Conservation (phyloP, 2,329 filamentous ascomycete genomes). For the Ophiostoma piceae region DNA sequence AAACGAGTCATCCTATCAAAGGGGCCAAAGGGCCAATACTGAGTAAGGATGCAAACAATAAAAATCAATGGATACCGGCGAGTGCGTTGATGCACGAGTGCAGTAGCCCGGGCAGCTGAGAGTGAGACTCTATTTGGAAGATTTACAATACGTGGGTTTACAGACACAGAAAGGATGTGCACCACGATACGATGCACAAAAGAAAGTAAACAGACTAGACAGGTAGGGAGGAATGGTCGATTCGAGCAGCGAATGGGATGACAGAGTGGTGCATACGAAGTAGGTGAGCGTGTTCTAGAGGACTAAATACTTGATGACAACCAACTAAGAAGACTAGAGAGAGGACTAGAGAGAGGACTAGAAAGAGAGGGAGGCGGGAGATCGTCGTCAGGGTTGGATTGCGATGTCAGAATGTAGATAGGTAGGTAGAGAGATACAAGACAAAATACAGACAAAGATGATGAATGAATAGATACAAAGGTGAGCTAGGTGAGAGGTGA, state of each 20-base stretch:
- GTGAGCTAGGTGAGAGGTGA: too few species aligned
- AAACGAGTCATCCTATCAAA: too few species aligned
- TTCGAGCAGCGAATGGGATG: neutral
- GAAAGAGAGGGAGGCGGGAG: constrained; percentile 17
- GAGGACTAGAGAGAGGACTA: neutral
- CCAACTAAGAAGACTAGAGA: neutral
- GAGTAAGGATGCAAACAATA: too few species aligned
- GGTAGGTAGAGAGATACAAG: neutral
- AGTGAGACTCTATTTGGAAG: neutral
- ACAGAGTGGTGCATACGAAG: neutral
- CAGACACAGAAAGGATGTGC: neutral
- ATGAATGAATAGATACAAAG: neutral
- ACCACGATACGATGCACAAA: neutral
- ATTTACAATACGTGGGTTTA: neutral
- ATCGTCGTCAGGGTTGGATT: constrained; percentile 22
- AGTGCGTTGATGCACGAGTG: neutral
- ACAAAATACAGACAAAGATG: too few species aligned
- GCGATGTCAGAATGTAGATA: neutral
- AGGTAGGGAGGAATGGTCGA: neutral
- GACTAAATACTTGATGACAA: neutral
- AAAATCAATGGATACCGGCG: neutral
- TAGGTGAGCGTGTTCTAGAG: neutral
- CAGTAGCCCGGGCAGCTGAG: neutral
- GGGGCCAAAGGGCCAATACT: too few species aligned
- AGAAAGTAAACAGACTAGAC: neutral